Conservation (phyloP, 1,139 yeast species). For the Pichia sp. region DNA sequence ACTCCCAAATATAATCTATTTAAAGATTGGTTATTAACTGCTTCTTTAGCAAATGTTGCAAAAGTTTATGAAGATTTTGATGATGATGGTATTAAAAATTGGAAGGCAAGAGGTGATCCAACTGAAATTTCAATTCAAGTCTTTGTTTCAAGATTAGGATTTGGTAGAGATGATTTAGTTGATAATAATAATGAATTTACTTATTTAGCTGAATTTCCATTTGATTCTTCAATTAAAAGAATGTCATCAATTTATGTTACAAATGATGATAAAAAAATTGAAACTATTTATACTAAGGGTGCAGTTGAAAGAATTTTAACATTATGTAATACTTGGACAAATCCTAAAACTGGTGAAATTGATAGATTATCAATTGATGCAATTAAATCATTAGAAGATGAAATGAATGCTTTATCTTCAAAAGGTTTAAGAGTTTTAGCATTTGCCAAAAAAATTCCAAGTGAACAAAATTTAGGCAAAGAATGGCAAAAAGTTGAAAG, state of each 20-base stretch:
- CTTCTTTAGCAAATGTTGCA: conserved; percentile 72
- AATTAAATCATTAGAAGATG: conserved; percentile 40
- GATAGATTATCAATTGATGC: conserved; percentile 38
- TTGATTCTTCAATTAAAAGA: conserved; percentile 70
- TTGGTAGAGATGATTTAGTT: conserved; percentile 39
- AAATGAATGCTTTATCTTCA: conserved; percentile 57
- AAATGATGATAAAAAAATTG: conserved; percentile 29
- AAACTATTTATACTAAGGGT: conserved; percentile 58
- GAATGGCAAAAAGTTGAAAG: conserved; percentile 37
- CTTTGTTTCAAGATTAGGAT: conserved; percentile 52
- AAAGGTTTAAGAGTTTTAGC: conserved; percentile 75
- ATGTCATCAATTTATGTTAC: conserved; percentile 59
- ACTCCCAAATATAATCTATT: conserved; percentile 30
- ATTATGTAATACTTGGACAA: conserved; percentile 54
- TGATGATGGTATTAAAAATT: conserved; percentile 36
- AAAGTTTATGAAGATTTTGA: conserved; percentile 41
- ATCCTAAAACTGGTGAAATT: conserved; percentile 31
- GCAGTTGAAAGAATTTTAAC: conserved; percentile 69
- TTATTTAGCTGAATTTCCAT: conserved; percentile 65
- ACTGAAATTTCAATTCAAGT: conserved; percentile 82
- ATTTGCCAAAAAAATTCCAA: conserved; percentile 44
- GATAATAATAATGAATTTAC: conserved; percentile 31
- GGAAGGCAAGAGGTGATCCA: conserved; percentile 83
- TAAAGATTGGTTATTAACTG: conserved; percentile 47
- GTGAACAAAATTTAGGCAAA: conserved; percentile 18